Evolutionary conservation across 176 grass and related monocot genomes (phyloP).

Genomic region (Paspalum vaginatum): DNA sequence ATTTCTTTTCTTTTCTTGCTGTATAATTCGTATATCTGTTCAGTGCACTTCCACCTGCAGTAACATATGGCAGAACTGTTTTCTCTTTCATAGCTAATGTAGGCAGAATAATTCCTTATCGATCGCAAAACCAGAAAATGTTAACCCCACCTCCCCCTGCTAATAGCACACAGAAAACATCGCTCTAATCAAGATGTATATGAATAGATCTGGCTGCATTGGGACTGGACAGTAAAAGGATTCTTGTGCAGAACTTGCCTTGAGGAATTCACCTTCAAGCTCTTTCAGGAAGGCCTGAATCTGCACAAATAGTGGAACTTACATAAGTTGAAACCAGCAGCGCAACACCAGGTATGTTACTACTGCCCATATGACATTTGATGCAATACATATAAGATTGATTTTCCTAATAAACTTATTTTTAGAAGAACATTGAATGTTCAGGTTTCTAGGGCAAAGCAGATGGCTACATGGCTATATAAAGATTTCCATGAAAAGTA

Average conservation of each 20-base stretch:
- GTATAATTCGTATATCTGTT: not conserved
- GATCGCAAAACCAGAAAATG: not conserved
- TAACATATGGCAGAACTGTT: not conserved
- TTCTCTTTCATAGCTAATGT: not conserved
- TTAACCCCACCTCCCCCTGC: not conserved
- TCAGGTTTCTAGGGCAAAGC: not conserved
- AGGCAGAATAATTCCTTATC: not conserved
- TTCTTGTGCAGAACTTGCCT: conserved; percentile 50
- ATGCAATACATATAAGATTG: not conserved
- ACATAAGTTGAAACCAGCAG: conserved; percentile 2
- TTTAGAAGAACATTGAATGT: not conserved
- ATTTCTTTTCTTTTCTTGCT: not conserved
- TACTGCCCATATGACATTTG: not conserved
- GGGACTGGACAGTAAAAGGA: not conserved
- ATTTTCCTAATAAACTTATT: not conserved
- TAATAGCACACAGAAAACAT: not conserved
- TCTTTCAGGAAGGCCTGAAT: conserved; percentile 79
- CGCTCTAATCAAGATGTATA: not conserved
- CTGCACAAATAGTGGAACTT: conserved; percentile 46
- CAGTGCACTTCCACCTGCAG: not conserved
- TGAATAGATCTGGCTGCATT: no score
- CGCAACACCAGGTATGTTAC: conserved; percentile 1
- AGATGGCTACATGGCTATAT: not conserved
- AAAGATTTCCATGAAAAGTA: not conserved
- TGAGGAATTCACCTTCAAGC: conserved; percentile 90